A percentile compares a stretch with the other conserved stretches of the same genome.
Conservation (phyloP, 768 basidiomycete genomes). For the Tulasnella sp. region DNA sequence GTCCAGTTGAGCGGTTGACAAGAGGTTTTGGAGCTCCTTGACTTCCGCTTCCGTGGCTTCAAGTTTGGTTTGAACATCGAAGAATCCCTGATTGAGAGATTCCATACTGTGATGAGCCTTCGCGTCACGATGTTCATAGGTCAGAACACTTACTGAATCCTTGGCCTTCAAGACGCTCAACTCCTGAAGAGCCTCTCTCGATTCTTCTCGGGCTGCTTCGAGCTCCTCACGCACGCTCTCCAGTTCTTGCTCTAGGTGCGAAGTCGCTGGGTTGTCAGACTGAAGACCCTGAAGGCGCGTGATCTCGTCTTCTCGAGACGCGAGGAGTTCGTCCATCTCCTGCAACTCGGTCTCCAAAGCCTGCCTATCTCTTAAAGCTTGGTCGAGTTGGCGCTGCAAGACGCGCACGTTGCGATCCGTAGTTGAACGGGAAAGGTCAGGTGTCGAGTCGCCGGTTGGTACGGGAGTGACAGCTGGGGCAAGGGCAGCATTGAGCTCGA, state of each 20-base stretch:
- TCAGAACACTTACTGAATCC: not conserved
- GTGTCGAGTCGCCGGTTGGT: not conserved
- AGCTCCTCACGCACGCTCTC: conserved; percentile 5
- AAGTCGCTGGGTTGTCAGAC: not conserved
- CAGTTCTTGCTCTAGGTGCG: conserved; percentile 13
- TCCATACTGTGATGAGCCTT: not conserved
- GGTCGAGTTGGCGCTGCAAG: conserved; percentile 9
- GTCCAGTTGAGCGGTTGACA: not conserved
- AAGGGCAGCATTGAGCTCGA: conserved; percentile 21
- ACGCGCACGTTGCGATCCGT: conserved; percentile 12
- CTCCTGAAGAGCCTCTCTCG: conserved; percentile 13
- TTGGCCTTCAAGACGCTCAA: not conserved
- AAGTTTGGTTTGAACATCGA: not conserved
- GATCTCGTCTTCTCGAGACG: conserved; percentile 16
- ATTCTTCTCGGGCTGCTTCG: conserved; percentile 3
- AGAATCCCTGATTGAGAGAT: not conserved
- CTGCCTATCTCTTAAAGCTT: not conserved
- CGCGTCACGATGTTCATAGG: not conserved
- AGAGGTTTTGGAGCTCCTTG: not conserved
- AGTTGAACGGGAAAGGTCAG: conserved; percentile 7
- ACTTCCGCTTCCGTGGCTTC: not conserved
- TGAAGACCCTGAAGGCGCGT: not conserved
- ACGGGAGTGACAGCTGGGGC: conserved; percentile 10
- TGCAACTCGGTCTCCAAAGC: conserved; percentile 10
- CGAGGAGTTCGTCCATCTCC: conserved; percentile 8